Base-by-base conservation (phyloP, 2,329 filamentous ascomycete species). In the Apiospora marii region DNA sequence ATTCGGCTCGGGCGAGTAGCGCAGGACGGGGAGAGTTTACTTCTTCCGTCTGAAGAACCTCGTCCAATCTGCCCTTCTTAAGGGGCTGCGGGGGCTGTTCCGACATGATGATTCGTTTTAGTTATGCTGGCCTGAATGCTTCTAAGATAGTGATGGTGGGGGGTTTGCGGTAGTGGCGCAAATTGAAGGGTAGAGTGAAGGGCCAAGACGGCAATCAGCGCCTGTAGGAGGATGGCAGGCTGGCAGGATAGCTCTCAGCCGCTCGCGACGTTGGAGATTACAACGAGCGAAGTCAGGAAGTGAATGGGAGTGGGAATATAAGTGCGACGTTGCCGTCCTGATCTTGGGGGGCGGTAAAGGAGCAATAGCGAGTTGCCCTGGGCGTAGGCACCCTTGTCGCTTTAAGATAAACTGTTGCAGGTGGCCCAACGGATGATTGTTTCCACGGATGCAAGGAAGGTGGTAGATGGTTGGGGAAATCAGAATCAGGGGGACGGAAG, bases 51-150 rank as follows among this genome's bases (percentile, higher is more conserved):
- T 48, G 67, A 48, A 68, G 27, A 48, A 68, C 14, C 41, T 44
- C 67, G 41, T 68, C 41, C 41, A 68, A 44, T 44, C 41, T 44
- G 41, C 67, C 67, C 67, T 68, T 68, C 67, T 68, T 68, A n/a
- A 48, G 67, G 41, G 44, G 44, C 27, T 46, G 22, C 4, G 67
- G n/a, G 27, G 30, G 30, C 67, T 68, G 67, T 44, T 68, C 67
- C 44, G 67, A 27, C 67, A 68, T 68, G 41, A 22, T 27, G 24
- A 12, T 27, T 46, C 30, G 24, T 68, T 68, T 68, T 68, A 68
- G 67, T 24, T 41, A 41, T 41, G 22, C 34, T 41, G 58, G 58
- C 12, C 34, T n/a, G 34, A 24, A 41, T 22, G 58, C 10, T 64
- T 34, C 13, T 37, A 24, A 41, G 37, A 22, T 41, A 41, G 34